Evolutionary conservation across 306 rosid genomes (phyloP).

Genomic region (Citrullus amarus): DNA sequence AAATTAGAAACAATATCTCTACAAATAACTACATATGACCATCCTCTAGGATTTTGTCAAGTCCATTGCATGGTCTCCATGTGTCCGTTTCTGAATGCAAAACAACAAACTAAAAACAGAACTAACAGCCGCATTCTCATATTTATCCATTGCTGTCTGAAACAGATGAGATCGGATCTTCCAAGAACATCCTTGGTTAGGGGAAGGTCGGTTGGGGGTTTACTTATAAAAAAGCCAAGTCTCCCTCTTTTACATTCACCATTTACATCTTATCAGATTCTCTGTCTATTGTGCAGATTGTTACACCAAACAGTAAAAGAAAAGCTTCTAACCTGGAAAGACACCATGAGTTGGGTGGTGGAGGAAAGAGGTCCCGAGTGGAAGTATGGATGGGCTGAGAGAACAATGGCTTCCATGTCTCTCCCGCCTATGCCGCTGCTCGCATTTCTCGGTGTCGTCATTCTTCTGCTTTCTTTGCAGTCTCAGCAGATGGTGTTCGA

Average conservation of each 20-base stretch:
- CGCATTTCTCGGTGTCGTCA: not conserved
- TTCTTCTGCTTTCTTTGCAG: slow-evolving; percentile 2
- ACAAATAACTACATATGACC: not conserved
- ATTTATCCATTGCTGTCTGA: not conserved
- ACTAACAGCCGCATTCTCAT: slow-evolving; percentile 3
- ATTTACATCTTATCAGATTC: not conserved
- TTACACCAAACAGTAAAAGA: not conserved
- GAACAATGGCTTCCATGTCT: slow-evolving; percentile 3
- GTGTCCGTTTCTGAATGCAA: not conserved
- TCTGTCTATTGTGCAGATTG: not conserved
- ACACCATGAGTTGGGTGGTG: slow-evolving; percentile 1
- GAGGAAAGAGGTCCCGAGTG: slow-evolving; percentile 3
- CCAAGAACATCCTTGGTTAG: not conserved
- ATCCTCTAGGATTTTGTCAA: not conserved
- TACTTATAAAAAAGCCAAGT: not conserved
- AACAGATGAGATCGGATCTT: not conserved
- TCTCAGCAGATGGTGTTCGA: not conserved
- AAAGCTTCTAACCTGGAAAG: not conserved
- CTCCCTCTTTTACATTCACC: not conserved
- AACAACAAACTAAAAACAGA: not conserved
- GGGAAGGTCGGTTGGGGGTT: not conserved
- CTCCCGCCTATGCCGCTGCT: slow-evolving; percentile 3
- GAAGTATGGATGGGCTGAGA: slow-evolving; percentile 7
- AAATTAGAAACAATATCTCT: too few species aligned
- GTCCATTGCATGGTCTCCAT: slow-evolving; percentile 6